Percentiles rank a stretch among this genome's conserved stretches.
Conservation (phyloP, 495 filamentous ascomycete species). For the Zalerion maritima region DNA sequence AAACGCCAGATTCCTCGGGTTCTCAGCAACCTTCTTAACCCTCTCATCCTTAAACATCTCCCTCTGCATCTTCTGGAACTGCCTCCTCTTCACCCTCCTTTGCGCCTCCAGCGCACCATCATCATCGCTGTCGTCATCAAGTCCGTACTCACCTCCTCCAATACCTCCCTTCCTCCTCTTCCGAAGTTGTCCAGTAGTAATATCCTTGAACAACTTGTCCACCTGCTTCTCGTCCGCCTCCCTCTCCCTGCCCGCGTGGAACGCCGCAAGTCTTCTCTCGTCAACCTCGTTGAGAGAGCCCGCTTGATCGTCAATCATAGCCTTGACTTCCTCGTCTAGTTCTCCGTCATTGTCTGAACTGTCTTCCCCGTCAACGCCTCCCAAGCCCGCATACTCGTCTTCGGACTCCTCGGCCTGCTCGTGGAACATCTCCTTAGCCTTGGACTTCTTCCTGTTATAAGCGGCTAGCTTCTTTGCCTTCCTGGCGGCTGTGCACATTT, state of each 20-base stretch:
- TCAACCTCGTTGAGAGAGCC: conserved; percentile 59
- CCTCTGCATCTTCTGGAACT: conserved; percentile 85
- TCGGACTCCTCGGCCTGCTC: conserved; percentile 96
- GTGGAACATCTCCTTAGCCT: conserved; percentile 74
- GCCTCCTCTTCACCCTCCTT: conserved; percentile 64
- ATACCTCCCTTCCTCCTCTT: conserved; percentile 44
- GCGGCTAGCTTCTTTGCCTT: conserved; percentile 35
- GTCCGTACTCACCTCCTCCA: conserved; percentile 55
- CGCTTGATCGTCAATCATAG: conserved; percentile 75
- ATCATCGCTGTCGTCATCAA: conserved; percentile 73
- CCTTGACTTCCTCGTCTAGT: conserved; percentile 41
- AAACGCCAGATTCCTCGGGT: conserved; percentile 84
- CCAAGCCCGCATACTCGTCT: conserved; percentile 92
- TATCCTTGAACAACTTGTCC: conserved; percentile 78
- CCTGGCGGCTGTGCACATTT: conserved; percentile 59
- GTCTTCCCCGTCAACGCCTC: conserved; percentile 80
- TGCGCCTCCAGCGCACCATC: conserved; percentile 70
- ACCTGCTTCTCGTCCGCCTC: conserved; percentile 67
- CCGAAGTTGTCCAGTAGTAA: conserved; percentile 73
- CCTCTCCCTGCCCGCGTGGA: conserved; percentile 67
- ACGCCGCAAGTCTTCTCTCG: conserved; percentile 65
- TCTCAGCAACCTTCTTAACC: conserved; percentile 75
- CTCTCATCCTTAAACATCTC: conserved; percentile 83
- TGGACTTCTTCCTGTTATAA: conserved; percentile 77
- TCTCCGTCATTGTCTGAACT: conserved; percentile 56